These are phyloP conservation scores for Peziza echinospora DNA, from an alignment of 495 filamentous ascomycete species.

Conservation along the genomic window DNA sequence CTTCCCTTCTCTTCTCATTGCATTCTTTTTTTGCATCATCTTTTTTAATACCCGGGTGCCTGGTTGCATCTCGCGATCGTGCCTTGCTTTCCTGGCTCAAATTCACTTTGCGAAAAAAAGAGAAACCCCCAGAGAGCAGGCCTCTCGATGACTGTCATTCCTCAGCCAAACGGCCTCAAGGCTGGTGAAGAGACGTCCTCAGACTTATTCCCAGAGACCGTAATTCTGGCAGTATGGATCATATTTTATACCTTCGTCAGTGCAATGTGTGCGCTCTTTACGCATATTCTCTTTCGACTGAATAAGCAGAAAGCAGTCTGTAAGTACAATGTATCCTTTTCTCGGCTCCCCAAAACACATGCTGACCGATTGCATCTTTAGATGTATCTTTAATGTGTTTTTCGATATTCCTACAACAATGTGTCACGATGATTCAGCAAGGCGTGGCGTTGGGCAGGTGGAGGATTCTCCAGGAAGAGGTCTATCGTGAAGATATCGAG, in stretches of 20 bases:
- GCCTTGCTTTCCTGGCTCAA: too few species aligned
- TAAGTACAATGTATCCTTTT: too few species aligned
- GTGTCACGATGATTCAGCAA: slow-evolving; percentile 11
- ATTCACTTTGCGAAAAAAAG: too few species aligned
- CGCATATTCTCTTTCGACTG: slow-evolving; percentile 14
- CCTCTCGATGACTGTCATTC: not conserved
- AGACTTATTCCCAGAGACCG: slow-evolving; percentile 6
- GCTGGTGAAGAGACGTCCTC: not conserved
- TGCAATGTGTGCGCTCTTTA: slow-evolving; percentile 7
- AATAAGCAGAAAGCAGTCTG: slow-evolving; percentile 15
- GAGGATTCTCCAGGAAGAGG: slow-evolving; percentile 5
- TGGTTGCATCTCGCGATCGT: not conserved
- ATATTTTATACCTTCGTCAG: slow-evolving; percentile 12
- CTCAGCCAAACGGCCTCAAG: not conserved
- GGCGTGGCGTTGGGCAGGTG: slow-evolving; percentile 5
- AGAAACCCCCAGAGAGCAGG: not conserved
- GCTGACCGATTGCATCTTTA: not conserved
- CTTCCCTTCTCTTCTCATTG: too few species aligned
- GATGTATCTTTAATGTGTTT: slow-evolving; percentile 15
- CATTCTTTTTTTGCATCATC: too few species aligned
- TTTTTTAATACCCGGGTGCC: too few species aligned
- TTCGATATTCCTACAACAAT: slow-evolving; percentile 13
- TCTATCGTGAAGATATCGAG: slow-evolving; percentile 1
- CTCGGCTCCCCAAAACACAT: too few species aligned
- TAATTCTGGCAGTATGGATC: slow-evolving; percentile 5